Base-by-base conservation (phyloP, 1,139 yeast species). In the Suhomyces bokatorum region DNA sequence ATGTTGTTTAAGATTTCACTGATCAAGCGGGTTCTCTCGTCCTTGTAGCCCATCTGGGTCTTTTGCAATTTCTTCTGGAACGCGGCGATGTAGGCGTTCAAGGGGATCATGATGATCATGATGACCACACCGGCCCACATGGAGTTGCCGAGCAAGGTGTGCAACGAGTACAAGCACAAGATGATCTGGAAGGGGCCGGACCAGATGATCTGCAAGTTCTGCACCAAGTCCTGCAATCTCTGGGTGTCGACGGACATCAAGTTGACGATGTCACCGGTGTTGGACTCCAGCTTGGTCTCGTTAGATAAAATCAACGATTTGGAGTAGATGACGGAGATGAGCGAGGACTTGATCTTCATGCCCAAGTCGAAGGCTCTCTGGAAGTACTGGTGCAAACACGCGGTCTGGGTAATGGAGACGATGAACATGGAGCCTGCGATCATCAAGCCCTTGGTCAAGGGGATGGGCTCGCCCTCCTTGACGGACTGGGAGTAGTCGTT, bases 61-160 rank as follows among this genome's bases (percentile, higher is more conserved):
- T 84, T 72, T 67, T 93, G 99, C 51, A 91, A 73, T 12, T 66
- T 73, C 66, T 86, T 89, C 67, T 88, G 96, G 51, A 73, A 70
- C 54, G 79, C 78, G 48, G 95, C 93, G 52, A 93, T 73, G 32
- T 73, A 65, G 1, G 91, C 84, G 62, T 93, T 93, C 45, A 90
- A 63, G 9, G 98, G 97, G 55, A 93, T 84, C 85, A 91, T 85
- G 39, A 91, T 61, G 7, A 87, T 62, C 85, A 93, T 85, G 48
- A 93, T 81, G 13, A 78, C 67, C 24, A 93, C 96, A 66, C 99
- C 99, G 37, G 96, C 87, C 97, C 98, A 91, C 98, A 93, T 93
- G 26, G 95, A 78, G 54, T 85, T 82, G 32, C 98, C 98, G 47
- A 93, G 70, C 47, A 93, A 68, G 8, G 80, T 78, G 63, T 93